Evolutionary conservation across 2,329 filamentous ascomycete species (phyloP).

Genomic region (Domatiomyces catenatus): DNA sequence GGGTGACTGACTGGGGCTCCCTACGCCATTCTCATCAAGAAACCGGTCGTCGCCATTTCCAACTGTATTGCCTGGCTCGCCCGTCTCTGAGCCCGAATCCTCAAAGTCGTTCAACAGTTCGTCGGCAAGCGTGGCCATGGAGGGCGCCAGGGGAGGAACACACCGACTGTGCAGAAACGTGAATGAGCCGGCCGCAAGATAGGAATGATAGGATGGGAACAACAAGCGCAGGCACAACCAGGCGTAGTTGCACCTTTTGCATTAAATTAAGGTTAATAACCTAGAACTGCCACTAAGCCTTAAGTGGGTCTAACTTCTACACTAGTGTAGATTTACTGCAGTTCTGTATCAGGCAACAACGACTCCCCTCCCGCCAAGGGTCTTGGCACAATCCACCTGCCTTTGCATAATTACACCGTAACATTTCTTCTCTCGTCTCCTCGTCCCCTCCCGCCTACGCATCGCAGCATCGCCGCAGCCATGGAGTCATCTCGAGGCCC

Average conservation of each 20-base stretch:
- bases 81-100: slow-evolving; percentile 64
- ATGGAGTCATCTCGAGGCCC: slow-evolving; percentile 90
- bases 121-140: slow-evolving; percentile 81
- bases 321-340: too few relatives aligned
- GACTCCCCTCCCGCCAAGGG: too few relatives aligned
- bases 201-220: not conserved
- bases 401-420: not conserved
- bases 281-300: too few relatives aligned
- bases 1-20: slow-evolving; percentile 20
- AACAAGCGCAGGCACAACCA: not conserved
- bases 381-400: too few relatives aligned
- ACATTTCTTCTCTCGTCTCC: not conserved
- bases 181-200: not conserved
- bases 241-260: not conserved
- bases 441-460: not conserved
- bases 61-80: slow-evolving; percentile 41
- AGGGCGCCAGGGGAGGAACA: not conserved
- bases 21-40: slow-evolving; percentile 11
- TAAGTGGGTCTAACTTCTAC: too few relatives aligned
- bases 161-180: not conserved
- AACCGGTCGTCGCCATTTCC: slow-evolving; percentile 25
- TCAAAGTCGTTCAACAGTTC: slow-evolving; percentile 87
- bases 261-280: not conserved
- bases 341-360: too few relatives aligned
- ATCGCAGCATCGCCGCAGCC: slow-evolving; percentile 17